Evolutionary conservation across 768 basidiomycete genomes (phyloP), one percentile per base, ranked within the genome.

Genomic region (Hypsizygus marmoreus): DNA sequence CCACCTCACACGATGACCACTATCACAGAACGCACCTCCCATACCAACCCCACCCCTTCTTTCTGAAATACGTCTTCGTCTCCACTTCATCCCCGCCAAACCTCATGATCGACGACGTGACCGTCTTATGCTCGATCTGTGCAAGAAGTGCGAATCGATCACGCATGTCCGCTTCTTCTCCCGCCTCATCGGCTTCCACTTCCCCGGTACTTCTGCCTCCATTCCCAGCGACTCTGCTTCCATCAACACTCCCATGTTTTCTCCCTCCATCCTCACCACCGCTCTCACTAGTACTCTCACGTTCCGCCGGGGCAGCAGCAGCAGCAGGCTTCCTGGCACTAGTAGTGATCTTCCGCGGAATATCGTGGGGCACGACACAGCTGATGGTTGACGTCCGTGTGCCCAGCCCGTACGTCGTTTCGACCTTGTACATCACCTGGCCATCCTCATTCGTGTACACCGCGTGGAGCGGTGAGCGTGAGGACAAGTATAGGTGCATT

Each of bases 161-260:
- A n/a, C 40, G 41, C 53, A 52, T 50, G 10, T 43, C 40, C 6
- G 28, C n/a, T 8, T 14, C 8, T 12, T n/a, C n/a, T n/a, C n/a
- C n/a, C n/a, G 17, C n/a, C 10, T 42, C 28, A 3, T 28, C 30
- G 10, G 28, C 40, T 1, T 33, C 35, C n/a, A 8, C 14, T 6
- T 53, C 54, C 2, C 65, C 28, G 0, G 55, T n/a, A 0, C 16
- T 53, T 59, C 63, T 69, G 70, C 9, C 69, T 58, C 1, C 74
- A n/a, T n/a, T n/a, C n/a, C 67, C 40, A 60, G 49, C 3, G 62
- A 71, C 2, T 72, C 53, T 1, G 35, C 34, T 0, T 54, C 59
- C 35, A 69, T 64, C 0, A 57, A 56, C 43, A 65, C 63, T 3
- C 17, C 54, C 55, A 62, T 57, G 25, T 62, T 59, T 41, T 25